Percentiles rank a stretch among this genome's conserved stretches.
These are phyloP conservation scores for Ceratopteris richardii DNA, from an alignment of 75 land plant species.

Conservation along the genomic window DNA sequence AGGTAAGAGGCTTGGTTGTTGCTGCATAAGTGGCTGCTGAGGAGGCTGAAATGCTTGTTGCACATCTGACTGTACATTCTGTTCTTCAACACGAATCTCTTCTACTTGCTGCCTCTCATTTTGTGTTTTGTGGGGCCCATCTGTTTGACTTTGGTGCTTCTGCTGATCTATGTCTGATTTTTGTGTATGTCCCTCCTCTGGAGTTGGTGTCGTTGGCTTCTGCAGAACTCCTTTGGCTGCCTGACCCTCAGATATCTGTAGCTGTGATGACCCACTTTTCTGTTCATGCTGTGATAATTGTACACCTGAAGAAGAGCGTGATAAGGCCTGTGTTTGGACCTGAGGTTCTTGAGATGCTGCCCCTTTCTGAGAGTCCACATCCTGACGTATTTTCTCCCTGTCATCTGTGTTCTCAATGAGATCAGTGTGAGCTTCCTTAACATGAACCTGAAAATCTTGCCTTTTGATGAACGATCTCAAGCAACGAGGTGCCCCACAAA, in stretches of 20 bases:
- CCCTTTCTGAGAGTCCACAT: slow-evolving; percentile 12
- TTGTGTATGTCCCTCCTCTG: neutral
- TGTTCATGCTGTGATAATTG: neutral
- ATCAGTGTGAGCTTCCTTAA: slow-evolving; percentile 57
- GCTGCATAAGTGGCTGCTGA: neutral
- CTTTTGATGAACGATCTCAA: slow-evolving; percentile 76
- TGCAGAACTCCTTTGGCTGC: neutral
- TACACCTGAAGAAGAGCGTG: slow-evolving; percentile 3
- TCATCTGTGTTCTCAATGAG: slow-evolving; percentile 42
- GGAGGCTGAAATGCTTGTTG: neutral
- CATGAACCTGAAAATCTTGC: slow-evolving; percentile 71
- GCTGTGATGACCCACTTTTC: slow-evolving; percentile 2
- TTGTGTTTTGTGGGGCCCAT: neutral
- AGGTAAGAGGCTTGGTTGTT: slow-evolving; percentile 1
- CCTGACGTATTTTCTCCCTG: slow-evolving; percentile 41
- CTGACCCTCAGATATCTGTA: slow-evolving; percentile 1
- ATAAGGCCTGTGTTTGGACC: slow-evolving; percentile 26
- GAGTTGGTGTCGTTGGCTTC: neutral
- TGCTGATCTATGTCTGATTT: neutral
- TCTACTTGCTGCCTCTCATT: slow-evolving; percentile 2
- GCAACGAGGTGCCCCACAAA: slow-evolving; percentile 97
- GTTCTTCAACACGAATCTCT: neutral
- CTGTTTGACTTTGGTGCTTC: neutral
- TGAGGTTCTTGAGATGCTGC: slow-evolving; percentile 23
- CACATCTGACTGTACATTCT: neutral